A percentile compares a stretch with the other conserved stretches of the same genome.
Evolutionary conservation across 148 eudicot species (phyloP).

Genomic region (Suaeda aralocaspica): DNA sequence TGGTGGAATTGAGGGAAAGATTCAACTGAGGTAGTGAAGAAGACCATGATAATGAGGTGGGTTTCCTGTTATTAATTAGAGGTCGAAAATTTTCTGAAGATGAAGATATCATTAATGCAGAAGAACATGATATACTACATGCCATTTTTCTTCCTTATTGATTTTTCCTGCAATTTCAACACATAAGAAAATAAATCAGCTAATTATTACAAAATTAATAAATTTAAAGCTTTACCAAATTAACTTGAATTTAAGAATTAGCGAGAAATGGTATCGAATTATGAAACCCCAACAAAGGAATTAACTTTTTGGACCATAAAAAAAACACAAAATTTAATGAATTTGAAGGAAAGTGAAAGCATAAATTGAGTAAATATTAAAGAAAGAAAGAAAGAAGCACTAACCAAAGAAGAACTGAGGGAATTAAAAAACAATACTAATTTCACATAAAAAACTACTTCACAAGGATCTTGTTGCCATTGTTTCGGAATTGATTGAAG

Average conservation of each 20-base stretch:
- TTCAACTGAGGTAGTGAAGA: constrained; percentile 51
- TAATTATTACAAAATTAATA: neutral
- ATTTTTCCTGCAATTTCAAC: neutral
- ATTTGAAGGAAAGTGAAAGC: neutral
- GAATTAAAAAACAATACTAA: too few species aligned
- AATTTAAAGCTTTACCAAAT: too few species aligned
- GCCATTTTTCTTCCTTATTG: constrained; percentile 28
- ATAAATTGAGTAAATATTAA: neutral
- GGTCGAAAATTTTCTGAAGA: constrained; percentile 33
- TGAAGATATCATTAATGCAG: constrained; percentile 34
- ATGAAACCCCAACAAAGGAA: neutral
- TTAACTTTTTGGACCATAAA: neutral
- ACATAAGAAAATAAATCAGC: neutral
- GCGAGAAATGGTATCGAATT: neutral
- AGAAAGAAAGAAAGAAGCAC: neutral
- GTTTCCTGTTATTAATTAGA: constrained; percentile 34
- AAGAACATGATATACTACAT: constrained; percentile 37
- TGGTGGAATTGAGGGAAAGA: constrained; percentile 31
- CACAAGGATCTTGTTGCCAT: too few species aligned
- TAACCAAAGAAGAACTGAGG: neutral
- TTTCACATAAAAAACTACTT: too few species aligned
- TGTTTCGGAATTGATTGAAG: too few species aligned
- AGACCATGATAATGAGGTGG: constrained; percentile 56
- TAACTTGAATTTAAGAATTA: neutral
- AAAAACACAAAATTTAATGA: neutral